A percentile compares a stretch with the other conserved stretches of the same genome.
Evolutionary conservation across 1,284 basidiomycete species (phyloP).

Genomic region (Puccinia novopanici): DNA sequence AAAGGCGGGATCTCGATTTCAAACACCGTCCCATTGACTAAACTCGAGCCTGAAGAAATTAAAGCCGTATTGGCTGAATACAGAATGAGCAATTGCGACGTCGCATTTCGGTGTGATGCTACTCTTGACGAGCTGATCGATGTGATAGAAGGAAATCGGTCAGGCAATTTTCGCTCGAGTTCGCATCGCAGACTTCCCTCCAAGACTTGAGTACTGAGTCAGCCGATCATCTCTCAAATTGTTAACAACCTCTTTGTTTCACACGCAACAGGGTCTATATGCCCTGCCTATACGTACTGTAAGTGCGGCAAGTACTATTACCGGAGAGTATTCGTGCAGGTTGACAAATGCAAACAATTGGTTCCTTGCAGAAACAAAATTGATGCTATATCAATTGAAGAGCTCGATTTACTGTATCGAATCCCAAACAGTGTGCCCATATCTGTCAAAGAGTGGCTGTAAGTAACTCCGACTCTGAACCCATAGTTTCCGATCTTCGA

Average conservation of each 20-base stretch:
- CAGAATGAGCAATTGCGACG: constrained; percentile 80
- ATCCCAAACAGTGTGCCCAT: constrained; percentile 95
- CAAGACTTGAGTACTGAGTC: not conserved
- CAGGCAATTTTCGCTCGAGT: constrained; percentile 52
- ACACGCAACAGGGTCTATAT: constrained; percentile 76
- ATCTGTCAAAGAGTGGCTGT: constrained; percentile 85
- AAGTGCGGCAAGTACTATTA: constrained; percentile 49
- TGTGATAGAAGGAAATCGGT: constrained; percentile 89
- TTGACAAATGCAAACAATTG: constrained; percentile 2
- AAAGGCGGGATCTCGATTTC: constrained; percentile 91
- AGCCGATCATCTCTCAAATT: not conserved
- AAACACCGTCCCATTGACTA: constrained; percentile 94
- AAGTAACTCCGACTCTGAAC: not conserved
- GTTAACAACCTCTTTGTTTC: constrained; percentile 51
- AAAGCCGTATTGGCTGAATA: constrained; percentile 95
- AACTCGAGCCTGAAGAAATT: constrained; percentile 93
- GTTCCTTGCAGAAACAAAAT: constrained; percentile 67
- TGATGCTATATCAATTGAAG: constrained; percentile 96
- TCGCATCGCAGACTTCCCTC: not conserved
- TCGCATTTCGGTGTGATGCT: constrained; percentile 90
- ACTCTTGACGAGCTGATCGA: constrained; percentile 98
- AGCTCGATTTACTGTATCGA: constrained; percentile 85
- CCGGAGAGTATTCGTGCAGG: not conserved
- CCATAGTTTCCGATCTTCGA: not conserved
- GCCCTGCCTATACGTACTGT: constrained; percentile 77